Base-by-base conservation (phyloP, 2,329 filamentous ascomycete genomes). In the Fusarium goolgardi region DNA sequence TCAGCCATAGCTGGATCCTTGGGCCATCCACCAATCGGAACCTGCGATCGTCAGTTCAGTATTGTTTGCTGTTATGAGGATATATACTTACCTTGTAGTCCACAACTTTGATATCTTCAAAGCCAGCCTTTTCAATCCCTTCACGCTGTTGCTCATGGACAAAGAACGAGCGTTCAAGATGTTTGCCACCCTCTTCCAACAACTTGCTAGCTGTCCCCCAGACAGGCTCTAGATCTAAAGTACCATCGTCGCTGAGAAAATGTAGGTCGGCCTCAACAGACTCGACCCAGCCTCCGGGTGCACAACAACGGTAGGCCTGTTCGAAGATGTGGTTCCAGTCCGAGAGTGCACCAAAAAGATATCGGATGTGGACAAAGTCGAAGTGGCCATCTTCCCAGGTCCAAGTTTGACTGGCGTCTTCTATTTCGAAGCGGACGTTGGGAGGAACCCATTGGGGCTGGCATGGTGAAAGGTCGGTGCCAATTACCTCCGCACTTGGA, bases 371-470 rank as follows among this genome's bases (percentile, higher is more conserved):
- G 31, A 71, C 27, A 1, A 71, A 68, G 40, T 68, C 63, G 11
- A 71, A 71, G 37, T 41, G 32, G 34, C 55, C 29, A 4, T 40
- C 13, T 4, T 55, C 50, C 66, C 69, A 70, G 3, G 69, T 71
- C 69, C 69, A 60, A 7, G 20, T 31, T 12, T 20, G 53, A 1
- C 52, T 69, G 18, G 69, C 69, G 16, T 71, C 69, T 11, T 71
- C 69, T 27, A 71, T 54, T 15, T 70, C 59, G 37, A 71, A 71
- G 1, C 55, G 60, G 12, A 71, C 66, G 7, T 71, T 71, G 3
- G 69, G 69, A 2, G 69, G 69, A n/a, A 71, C 63, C 63, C 66
- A 71, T 39, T 56, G 16, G 1, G 69, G 69, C 4, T 71, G 69
- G 9, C 59, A 63, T 11, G 69, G 69, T 4, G 69, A 71, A 3